phyloP scores from a whole-genome alignment of 2,329 filamentous ascomycete genomes.

The Aspergillus spinulosporus region DNA sequence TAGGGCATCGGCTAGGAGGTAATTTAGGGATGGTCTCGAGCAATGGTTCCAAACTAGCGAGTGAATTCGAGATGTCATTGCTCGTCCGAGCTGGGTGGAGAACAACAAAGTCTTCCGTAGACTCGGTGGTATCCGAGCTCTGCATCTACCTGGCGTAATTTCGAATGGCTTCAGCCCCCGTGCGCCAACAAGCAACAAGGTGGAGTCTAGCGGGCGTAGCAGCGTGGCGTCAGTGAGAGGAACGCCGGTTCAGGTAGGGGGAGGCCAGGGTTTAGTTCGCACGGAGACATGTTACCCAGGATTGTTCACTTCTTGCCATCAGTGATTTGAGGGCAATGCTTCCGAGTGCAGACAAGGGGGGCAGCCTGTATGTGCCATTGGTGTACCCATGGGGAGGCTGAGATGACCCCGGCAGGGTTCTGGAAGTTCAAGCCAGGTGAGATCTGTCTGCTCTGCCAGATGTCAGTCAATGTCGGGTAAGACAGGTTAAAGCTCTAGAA shows the following conservation, averaged over 20 bases:
- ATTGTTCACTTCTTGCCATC: constrained; percentile 1
- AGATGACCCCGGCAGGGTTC: not conserved
- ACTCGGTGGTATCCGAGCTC: constrained; percentile 4
- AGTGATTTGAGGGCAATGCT: not conserved
- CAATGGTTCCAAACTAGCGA: not conserved
- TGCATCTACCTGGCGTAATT: not conserved
- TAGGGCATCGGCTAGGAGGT: not conserved
- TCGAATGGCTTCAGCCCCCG: not conserved
- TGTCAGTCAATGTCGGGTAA: not conserved
- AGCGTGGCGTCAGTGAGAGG: not conserved
- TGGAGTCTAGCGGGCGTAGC: constrained; percentile 3
- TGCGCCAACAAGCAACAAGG: constrained; percentile 7
- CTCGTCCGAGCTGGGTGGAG: constrained; percentile 11
- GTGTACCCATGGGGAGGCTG: constrained; percentile 1
- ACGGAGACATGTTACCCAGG: not conserved
- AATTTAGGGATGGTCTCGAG: not conserved
- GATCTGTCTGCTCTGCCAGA: not conserved
- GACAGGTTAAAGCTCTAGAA: not conserved
- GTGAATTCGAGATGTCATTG: constrained; percentile 7
- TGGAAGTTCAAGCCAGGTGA: not conserved
- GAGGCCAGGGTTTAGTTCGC: constrained; percentile 1
- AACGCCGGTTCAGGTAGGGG: not conserved
- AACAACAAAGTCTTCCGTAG: not conserved
- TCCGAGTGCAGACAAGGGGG: not conserved
- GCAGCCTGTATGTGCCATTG: not conserved